Evolutionary conservation across 2,329 filamentous ascomycete genomes (phyloP), one percentile per base, ranked within the genome.

Genomic region (Penicillium sp.): DNA sequence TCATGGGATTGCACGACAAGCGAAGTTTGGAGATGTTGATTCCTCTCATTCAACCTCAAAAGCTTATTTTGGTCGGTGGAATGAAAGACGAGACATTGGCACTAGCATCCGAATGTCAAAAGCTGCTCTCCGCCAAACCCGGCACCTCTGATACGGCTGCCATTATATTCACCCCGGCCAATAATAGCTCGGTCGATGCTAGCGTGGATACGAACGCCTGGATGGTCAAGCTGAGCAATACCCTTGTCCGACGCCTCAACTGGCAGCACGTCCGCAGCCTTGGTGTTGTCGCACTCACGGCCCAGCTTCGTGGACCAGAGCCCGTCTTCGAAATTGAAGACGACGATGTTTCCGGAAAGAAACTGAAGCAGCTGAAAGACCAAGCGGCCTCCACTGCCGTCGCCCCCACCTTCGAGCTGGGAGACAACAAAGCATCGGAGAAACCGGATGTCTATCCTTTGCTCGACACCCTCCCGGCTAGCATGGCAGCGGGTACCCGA

Each of bases 171-270:
- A 92, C 91, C 0, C 94, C 94, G 1, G 74, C 78, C 9, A 79
- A 90, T n/a, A 92, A 92, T 22, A 79, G 83, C 32, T 79, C 81
- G 13, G 82, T 99, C 40, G 88, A 99, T 72, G 94, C 93, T 11
- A 97, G 92, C 67, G 93, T 97, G 40, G 94, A 99, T 71, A 97
- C 93, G 5, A 97, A 97, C 70, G 92, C 94, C 4, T 99, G 95
- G 94, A 88, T 90, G 22, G 90, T 99, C 56, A 96, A 92, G 73
- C 82, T 99, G 16, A 92, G 91, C 46, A 90, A 93, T 63, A 79
- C 84, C 43, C 84, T 99, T 18, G 89, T 96, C 55, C 91, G 91
- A 74, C 89, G 89, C 63, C 81, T 99, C 56, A 91, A 90, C 68
- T 97, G 94, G 94, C 94, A 97, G 76, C 92, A 91, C 55, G 92